Evolutionary conservation across 345 rosid species (phyloP), one percentile per base, ranked within the genome.

Genomic region (Eucalyptus tenuipes): DNA sequence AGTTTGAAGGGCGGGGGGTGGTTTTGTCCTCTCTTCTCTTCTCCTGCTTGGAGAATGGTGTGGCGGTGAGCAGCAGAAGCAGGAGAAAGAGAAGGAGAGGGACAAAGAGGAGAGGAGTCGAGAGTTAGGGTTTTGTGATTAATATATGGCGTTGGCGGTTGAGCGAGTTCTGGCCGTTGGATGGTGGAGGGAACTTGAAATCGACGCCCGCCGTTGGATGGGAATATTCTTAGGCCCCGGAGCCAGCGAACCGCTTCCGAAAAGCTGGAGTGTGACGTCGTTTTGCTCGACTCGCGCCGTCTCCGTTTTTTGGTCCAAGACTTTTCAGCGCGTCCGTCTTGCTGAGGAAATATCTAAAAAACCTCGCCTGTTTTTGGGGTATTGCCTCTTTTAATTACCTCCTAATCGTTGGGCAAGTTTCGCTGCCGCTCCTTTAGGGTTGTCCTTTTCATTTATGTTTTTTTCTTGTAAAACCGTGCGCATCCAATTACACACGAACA

Each of bases 71-170:
- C 44, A 27, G 91, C 94, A 52, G 91, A 57, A 90, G 93, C 93
- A 91, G 93, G 94, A 91, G 93, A 37, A 85, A 50, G 55, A 89
- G 90, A 90, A 90, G 87, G 59, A 52, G 25, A 20, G 53, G 13
- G 3, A 31, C 18, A 3, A 1, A 15, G 64, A 3, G n/a, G 2
- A 61, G 68, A 86, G 45, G 44, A 20, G 48, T 37, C 16, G 49
- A 4, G 31, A 0, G 44, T 25, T 91, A 93, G 95, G 93, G 94
- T 92, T 95, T 61, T 47, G 7, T 61, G 0, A 88, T 90, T 91
- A n/a, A n/a, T n/a, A 92, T 91, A 44, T 14, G 53, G 86, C 91
- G 84, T 89, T 66, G 27, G 80, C 64, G 33, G 90, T 87, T 81
- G 71, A 53, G 25, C 2, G 53, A 52, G 68, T 85, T 52, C 79